phyloP scores from a whole-genome alignment of 176 grass and related monocot genomes.

The Hordeum marinum region DNA sequence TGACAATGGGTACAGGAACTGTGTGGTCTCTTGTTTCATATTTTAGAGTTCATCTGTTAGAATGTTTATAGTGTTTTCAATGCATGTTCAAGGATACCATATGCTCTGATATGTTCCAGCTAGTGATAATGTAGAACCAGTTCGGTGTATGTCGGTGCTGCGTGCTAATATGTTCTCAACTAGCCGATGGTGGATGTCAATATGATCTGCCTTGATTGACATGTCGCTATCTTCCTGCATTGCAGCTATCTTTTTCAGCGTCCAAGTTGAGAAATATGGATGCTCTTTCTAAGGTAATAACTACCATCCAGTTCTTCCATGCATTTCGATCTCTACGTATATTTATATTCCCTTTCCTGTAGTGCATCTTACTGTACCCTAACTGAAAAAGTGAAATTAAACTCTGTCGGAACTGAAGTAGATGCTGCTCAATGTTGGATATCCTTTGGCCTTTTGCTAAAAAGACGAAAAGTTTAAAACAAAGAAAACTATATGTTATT shows the following conservation, averaged over 20 bases:
- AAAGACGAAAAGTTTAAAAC: neutral
- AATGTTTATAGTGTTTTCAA: neutral
- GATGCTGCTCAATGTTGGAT: neutral
- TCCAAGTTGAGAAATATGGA: conserved; percentile 66
- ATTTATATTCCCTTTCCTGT: neutral
- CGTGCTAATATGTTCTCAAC: conserved; percentile 4
- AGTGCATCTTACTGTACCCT: neutral
- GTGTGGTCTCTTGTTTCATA: neutral
- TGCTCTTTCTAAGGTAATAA: conserved; percentile 76
- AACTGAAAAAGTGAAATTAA: neutral
- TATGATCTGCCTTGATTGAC: conserved; percentile 11
- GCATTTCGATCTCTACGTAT: neutral
- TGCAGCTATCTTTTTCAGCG: conserved; percentile 85
- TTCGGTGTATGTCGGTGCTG: neutral
- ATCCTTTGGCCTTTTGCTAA: neutral
- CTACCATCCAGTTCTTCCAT: neutral
- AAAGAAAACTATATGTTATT: neutral
- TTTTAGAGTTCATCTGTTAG: neutral
- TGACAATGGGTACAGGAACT: neutral
- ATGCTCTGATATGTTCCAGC: neutral
- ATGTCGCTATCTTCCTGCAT: conserved; percentile 9
- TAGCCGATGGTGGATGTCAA: neutral
- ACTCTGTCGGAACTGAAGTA: neutral
- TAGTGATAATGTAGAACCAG: neutral
- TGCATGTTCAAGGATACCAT: neutral